Percentiles rank a stretch among this genome's conserved stretches.
These are phyloP conservation scores for Fusarium sp. DNA, from an alignment of 2,329 filamentous ascomycete species.

Conservation along the genomic window DNA sequence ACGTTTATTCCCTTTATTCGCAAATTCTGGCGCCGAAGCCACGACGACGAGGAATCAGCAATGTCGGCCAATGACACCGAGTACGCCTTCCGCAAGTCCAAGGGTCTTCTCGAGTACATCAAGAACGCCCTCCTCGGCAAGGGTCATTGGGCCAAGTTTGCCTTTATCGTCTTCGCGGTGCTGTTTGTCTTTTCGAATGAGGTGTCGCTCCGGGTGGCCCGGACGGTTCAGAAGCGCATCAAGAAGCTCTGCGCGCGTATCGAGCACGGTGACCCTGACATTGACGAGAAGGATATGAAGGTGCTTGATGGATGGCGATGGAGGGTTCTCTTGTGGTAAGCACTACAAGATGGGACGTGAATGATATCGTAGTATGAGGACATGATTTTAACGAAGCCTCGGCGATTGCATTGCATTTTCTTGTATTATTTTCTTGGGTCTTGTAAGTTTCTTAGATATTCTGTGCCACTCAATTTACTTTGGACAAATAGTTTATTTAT, in stretches of 20 bases:
- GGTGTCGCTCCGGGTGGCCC: conserved; percentile 66
- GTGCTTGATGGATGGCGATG: conserved; percentile 68
- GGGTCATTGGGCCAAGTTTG: conserved; percentile 61
- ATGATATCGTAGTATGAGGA: conserved; percentile 45
- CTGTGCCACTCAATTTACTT: not conserved
- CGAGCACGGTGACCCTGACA: conserved; percentile 59
- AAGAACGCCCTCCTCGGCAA: conserved; percentile 58
- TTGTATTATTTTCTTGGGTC: conserved; percentile 14
- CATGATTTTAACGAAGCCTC: conserved; percentile 48
- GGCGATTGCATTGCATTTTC: conserved; percentile 33
- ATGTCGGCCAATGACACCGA: conserved; percentile 64
- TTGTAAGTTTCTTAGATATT: not conserved
- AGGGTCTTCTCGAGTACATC: conserved; percentile 63
- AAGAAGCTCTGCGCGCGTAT: conserved; percentile 61
- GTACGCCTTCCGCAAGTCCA: conserved; percentile 66
- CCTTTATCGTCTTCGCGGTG: conserved; percentile 67
- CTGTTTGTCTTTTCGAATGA: conserved; percentile 71
- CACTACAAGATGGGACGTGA: not conserved
- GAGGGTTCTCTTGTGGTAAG: conserved; percentile 63
- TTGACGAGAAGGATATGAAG: conserved; percentile 63
- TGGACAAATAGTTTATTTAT: not conserved
- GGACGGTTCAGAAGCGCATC: conserved; percentile 63
- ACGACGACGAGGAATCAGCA: conserved; percentile 53
- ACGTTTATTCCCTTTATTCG: conserved; percentile 66
- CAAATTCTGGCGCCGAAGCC: conserved; percentile 61